Evolutionary conservation across 768 basidiomycete genomes (phyloP), one percentile per base, ranked within the genome.

Genomic region (Tylopilus balloui): DNA sequence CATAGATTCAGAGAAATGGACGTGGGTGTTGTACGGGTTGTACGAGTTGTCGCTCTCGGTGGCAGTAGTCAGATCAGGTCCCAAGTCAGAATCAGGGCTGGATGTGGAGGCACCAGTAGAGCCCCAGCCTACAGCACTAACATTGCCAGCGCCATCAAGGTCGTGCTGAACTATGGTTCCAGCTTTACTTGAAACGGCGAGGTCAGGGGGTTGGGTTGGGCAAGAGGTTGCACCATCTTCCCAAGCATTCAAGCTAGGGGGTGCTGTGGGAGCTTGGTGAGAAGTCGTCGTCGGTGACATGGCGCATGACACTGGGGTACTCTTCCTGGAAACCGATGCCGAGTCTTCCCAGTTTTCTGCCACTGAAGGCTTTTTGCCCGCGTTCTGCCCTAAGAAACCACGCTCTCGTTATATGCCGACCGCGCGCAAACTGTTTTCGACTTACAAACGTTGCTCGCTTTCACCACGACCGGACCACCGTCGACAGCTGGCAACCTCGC

Each of bases 401-500:
- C 3, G 24, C 1, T 1, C 17, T 34, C n/a, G n/a, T 47, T 19
- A 54, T 4, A n/a, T 19, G 40, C 10, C 9, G 15, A n/a, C 13
- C 24, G 31, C 15, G 8, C 1, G 20, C 14, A 29, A 10, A 29
- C 7, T 19, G 4, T 9, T 13, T n/a, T 37, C 15, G 7, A 65
- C 65, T 50, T 37, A 67, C 65, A 67, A 47, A 67, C 58, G 35
- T 65, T 62, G 42, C 23, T 48, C 15, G 60, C 51, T 50, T 69
- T 67, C 15, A 67, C 60, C 3, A 19, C 27, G 20, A 69, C 25
- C 6, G 55, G 35, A 6, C 65, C 65, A 17, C 65, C 65, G 1
- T 63, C 65, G 21, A 67, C 39, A 19, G 65, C 65, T 42, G 65
- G 65, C 43, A 41, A 3, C 46, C 46, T 64, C 11, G 32, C 15